Conservation (phyloP, 352 stramenopile species). For the Pythium sp. region DNA sequence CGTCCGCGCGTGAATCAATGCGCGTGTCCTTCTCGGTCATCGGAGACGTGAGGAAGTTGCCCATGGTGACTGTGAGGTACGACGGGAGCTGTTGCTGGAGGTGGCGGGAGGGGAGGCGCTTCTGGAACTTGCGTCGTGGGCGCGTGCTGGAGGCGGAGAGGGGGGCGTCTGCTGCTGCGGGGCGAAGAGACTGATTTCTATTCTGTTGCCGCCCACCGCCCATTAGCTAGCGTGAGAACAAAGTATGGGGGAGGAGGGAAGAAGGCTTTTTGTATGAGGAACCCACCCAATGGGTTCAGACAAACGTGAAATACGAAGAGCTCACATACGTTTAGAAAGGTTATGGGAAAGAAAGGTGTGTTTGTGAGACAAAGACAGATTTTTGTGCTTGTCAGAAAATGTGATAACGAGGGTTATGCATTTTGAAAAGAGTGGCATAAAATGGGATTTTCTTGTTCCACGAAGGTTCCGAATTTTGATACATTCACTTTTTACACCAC, state of each 20-base stretch:
- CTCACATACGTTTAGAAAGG: neutral
- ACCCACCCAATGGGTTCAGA: conserved; percentile 3
- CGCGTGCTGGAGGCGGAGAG: neutral
- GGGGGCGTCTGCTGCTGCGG: neutral
- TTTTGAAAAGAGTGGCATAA: too few relatives aligned
- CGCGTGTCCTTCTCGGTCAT: conserved; percentile 79
- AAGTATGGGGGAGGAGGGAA: neutral
- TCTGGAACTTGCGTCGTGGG: conserved; percentile 13
- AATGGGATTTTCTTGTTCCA: too few relatives aligned
- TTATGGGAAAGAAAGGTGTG: neutral
- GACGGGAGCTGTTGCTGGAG: neutral
- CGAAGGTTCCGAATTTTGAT: too few relatives aligned
- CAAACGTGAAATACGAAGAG: neutral
- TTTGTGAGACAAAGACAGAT: neutral
- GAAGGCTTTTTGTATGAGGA: neutral
- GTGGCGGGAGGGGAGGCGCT: neutral
- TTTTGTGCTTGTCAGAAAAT: too few relatives aligned
- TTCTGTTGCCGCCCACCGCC: conserved; percentile 30
- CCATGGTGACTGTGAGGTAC: conserved; percentile 37
- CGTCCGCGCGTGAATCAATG: conserved; percentile 36
- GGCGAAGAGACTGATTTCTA: conserved; percentile 2
- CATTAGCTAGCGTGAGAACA: neutral
- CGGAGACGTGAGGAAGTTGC: conserved; percentile 76
- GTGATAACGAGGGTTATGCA: too few relatives aligned
- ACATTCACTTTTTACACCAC: too few relatives aligned